Evolutionary conservation across 2,329 filamentous ascomycete species (phyloP).

Genomic region (Fusarium sp.): DNA sequence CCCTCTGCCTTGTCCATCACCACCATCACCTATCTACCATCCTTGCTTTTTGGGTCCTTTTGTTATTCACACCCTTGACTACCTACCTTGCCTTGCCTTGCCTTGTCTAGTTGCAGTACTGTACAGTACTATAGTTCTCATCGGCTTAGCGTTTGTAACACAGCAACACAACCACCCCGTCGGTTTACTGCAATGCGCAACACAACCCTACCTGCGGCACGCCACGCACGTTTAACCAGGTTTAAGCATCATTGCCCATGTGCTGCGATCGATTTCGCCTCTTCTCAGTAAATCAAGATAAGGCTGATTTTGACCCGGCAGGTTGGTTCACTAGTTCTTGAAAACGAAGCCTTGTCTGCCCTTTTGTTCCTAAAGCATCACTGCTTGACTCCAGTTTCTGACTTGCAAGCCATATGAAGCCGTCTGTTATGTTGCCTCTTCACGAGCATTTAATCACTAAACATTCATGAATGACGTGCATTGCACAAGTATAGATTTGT

Average conservation of each 20-base stretch:
- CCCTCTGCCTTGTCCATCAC: slow-evolving; percentile 30
- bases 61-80: slow-evolving; percentile 40
- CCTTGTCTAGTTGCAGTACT: neutral
- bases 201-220: slow-evolving; percentile 33
- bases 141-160: slow-evolving; percentile 44
- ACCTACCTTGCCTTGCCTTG: neutral
- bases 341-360: neutral
- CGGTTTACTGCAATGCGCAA: slow-evolving; percentile 30
- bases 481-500: neutral
- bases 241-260: slow-evolving; percentile 32
- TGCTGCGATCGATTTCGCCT: slow-evolving; percentile 39
- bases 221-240: slow-evolving; percentile 36
- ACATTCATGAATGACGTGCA: neutral
- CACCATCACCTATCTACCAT: slow-evolving; percentile 27
- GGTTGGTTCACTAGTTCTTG: slow-evolving; percentile 19
- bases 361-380: neutral
- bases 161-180: slow-evolving; percentile 36
- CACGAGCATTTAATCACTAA: neutral
- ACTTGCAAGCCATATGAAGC: neutral
- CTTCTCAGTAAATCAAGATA: slow-evolving; percentile 5
- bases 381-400: neutral
- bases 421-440: neutral
- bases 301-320: slow-evolving; percentile 32
- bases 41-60: slow-evolving; percentile 30
- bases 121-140: neutral